A percentile compares a stretch with the other conserved stretches of the same genome.
Evolutionary conservation across 73 alveolate genomes (phyloP).

Genomic region (Uronychia setigera): DNA sequence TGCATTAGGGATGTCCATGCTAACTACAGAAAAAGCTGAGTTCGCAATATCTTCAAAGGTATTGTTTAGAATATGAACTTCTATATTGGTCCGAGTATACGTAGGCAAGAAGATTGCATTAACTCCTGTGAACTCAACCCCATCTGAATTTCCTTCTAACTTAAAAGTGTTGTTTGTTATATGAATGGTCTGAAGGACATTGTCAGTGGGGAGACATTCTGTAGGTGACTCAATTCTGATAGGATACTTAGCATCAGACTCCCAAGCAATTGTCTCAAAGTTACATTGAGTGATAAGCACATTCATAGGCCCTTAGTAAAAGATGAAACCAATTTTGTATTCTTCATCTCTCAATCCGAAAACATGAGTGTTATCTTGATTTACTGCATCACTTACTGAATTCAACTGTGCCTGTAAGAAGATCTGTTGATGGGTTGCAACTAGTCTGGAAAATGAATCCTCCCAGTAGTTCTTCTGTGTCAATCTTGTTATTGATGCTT

Average conservation of each 20-base stretch:
- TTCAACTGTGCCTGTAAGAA: conserved; percentile 16
- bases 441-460: conserved; percentile 17
- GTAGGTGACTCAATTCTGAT: conserved; percentile 22
- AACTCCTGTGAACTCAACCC: conserved; percentile 8
- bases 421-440: conserved; percentile 15
- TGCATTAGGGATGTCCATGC: conserved; percentile 4
- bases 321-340: conserved; percentile 13
- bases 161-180: neutral
- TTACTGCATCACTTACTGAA: neutral
- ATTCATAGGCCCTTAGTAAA: conserved; percentile 15
- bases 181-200: conserved; percentile 6
- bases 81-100: conserved; percentile 17
- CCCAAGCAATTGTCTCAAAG: conserved; percentile 9
- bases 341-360: conserved; percentile 2
- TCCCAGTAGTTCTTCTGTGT: conserved; percentile 29
- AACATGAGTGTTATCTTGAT: neutral
- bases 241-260: conserved; percentile 22
- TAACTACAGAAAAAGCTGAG: conserved; percentile 7
- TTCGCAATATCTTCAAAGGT: conserved; percentile 8
- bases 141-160: neutral
- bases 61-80: conserved; percentile 3
- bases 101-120: neutral
- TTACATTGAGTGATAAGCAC: conserved; percentile 3
- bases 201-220: conserved; percentile 20
- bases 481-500: neutral